Evolutionary conservation across 306 rosid species (phyloP).

Genomic region (Vigna angularis): DNA sequence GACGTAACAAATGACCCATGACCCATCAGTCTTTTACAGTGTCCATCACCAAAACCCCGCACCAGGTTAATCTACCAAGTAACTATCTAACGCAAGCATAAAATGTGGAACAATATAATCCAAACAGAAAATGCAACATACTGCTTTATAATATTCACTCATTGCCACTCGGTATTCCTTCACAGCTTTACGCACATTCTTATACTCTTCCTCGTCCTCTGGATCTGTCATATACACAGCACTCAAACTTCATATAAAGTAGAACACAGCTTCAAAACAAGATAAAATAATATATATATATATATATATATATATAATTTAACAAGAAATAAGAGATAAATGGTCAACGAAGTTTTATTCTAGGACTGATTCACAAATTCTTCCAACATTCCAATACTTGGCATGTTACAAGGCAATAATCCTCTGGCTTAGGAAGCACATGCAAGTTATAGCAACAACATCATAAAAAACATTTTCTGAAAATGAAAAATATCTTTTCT

Average conservation of each 20-base stretch:
- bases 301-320: neutral
- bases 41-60: constrained; percentile 30
- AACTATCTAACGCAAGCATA: constrained; percentile 29
- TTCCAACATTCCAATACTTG: constrained; percentile 32
- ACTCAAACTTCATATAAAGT: constrained; percentile 19
- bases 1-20: constrained; percentile 45
- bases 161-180: constrained; percentile 70
- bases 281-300: constrained; percentile 2
- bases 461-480: constrained; percentile 16
- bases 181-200: constrained; percentile 70
- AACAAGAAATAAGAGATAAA: constrained; percentile 25
- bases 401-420: constrained; percentile 3
- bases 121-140: constrained; percentile 52
- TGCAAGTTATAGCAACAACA: constrained; percentile 20
- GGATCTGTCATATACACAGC: constrained; percentile 55
- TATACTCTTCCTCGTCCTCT: constrained; percentile 69
- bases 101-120: constrained; percentile 39
- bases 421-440: neutral
- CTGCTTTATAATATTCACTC: constrained; percentile 83
- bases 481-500: constrained; percentile 4
- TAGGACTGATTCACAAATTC: constrained; percentile 22
- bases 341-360: constrained; percentile 26
- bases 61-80: neutral
- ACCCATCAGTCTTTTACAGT: constrained; percentile 41
- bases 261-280: constrained; percentile 25